Base-by-base conservation (phyloP, 2,329 filamentous ascomycete genomes). In the Xylaria polymorpha region DNA sequence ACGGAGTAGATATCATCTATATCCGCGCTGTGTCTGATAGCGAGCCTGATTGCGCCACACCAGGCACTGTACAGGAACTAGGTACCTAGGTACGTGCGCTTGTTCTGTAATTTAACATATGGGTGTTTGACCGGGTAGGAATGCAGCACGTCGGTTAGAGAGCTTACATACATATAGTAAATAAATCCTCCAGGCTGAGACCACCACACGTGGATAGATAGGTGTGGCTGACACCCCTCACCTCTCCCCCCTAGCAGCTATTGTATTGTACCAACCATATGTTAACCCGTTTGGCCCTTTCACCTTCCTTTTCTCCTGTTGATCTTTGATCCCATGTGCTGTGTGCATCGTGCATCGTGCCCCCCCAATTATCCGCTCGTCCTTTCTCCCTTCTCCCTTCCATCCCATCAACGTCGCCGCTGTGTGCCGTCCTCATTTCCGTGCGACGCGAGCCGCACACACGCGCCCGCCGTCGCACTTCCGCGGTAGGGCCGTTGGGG, bases 261-360 rank as follows among this genome's bases (percentile, higher is more conserved):
- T n/a, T n/a, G n/a, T n/a, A n/a, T n/a, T n/a, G n/a, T n/a, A n/a
- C n/a, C n/a, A n/a, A n/a, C n/a, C n/a, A n/a, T n/a, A 4, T 46
- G 43, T 43, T 43, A n/a, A n/a, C 22, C 44, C 18, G 9, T 55
- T 55, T 9, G 18, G n/a, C 32, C 51, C 25, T 53, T 50, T 35
- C 29, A 50, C 46, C 44, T 46, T 53, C 37, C 37, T 25, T 64
- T 53, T 25, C 51, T 64, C 51, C 39, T 75, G 61, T 50, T 72
- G 69, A 56, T 74, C 74, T 29, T 29, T 29, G 48, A 74, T 60
- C 57, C 61, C 18, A 18, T 53, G 12, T 37, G 12, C 15, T 41
- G 50, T 32, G 14, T 50, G 18, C 44, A 22, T 53, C n/a, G 29
- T 55, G 39, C 39, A 43, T 18, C 39, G 39, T 43, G 9, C 6